Percentiles rank a stretch among this genome's conserved stretches.
These are phyloP conservation scores for Trichoderma polysporum DNA, from an alignment of 2,329 filamentous ascomycete species.

Conservation along the genomic window DNA sequence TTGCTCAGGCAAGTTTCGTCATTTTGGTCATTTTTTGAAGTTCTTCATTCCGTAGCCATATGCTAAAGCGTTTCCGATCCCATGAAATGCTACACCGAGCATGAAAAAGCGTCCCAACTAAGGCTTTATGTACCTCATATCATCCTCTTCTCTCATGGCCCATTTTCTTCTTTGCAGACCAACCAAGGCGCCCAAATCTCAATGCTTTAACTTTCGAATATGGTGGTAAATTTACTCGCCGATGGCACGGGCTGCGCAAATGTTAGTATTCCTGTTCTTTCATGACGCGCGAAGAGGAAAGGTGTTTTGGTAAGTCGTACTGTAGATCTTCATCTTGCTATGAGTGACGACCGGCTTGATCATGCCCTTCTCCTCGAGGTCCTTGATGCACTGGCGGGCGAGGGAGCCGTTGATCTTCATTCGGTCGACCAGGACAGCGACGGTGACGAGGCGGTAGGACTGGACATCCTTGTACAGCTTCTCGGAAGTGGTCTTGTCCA, in stretches of 20 bases:
- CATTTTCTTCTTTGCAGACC: slow-evolving; percentile 38
- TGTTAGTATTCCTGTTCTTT: slow-evolving; percentile 32
- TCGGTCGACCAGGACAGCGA: slow-evolving; percentile 97
- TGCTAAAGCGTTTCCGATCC: slow-evolving; percentile 41
- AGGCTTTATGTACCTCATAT: slow-evolving; percentile 37
- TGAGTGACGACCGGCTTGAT: slow-evolving; percentile 98
- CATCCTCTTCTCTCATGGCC: slow-evolving; percentile 37
- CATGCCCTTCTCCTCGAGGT: slow-evolving; percentile 96
- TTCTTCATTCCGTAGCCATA: slow-evolving; percentile 42
- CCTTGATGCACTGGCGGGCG: slow-evolving; percentile 82
- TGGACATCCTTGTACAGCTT: slow-evolving; percentile 99
- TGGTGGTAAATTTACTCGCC: slow-evolving; percentile 44
- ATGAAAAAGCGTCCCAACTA: slow-evolving; percentile 42
- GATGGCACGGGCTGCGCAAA: slow-evolving; percentile 57
- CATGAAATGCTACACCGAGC: slow-evolving; percentile 40
- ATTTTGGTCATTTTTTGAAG: slow-evolving; percentile 29
- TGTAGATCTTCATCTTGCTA: slow-evolving; percentile 99
- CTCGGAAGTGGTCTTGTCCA: slow-evolving; percentile 96
- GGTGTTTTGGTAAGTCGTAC: slow-evolving; percentile 43
- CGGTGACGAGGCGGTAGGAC: slow-evolving; percentile 98
- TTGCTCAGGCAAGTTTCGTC: background rate
- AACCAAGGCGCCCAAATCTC: slow-evolving; percentile 41
- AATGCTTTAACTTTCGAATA: slow-evolving; percentile 35
- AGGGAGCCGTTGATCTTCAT: slow-evolving; percentile 99
- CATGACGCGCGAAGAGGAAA: background rate